Evolutionary conservation across 2,329 filamentous ascomycete genomes (phyloP), one percentile per base, ranked within the genome.

Genomic region (Arthrobotrys iridis): DNA sequence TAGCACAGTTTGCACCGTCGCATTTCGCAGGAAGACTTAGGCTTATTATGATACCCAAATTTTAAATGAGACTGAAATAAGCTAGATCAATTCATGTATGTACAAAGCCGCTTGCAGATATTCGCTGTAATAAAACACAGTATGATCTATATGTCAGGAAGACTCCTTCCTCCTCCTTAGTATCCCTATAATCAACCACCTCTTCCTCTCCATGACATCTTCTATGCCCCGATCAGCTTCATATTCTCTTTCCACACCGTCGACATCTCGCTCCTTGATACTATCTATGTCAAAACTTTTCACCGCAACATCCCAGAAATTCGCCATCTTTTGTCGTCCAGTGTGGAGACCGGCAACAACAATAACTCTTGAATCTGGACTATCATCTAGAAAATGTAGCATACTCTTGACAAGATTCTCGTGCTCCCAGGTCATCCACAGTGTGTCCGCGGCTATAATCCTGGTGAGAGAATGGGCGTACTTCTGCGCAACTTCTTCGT

Each of bases 1-100:
- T 1, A 92, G 95, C 84, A 93, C 91, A 1, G 93, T 98, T 41
- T 94, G 90, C 80, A 97, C 91, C 71, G 82, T 97, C 63, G 94
- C 92, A 81, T 97, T 97, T 81, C 86, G 85, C 77, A 90, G 84
- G 80, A 80, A 65, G 33, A 20, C 73, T 46, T 75, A 55, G 37
- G 58, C n/a, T n/a, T n/a, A n/a, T n/a, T 35, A 18, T 57, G n/a
- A 20, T 66, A 70, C 28, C 77, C 22, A 30, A 22, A 4, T 57
- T 37, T n/a, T 13, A 5, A n/a, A n/a, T 37, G 18, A 55, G 20
- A 55, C 22, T 37, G 18, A 37, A 37, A 18, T 33, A 11, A 18
- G 26, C 33, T 41, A 37, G 18, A 55, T 55, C 28, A 52, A 20
- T 33, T 52, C 46, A 26, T 45, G 30, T 64, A 65, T 70, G 33